A percentile compares a stretch with the other conserved stretches of the same genome.
These are phyloP conservation scores for Zygoascus sp. DNA, from an alignment of 1,139 yeast species.

Conservation along the genomic window DNA sequence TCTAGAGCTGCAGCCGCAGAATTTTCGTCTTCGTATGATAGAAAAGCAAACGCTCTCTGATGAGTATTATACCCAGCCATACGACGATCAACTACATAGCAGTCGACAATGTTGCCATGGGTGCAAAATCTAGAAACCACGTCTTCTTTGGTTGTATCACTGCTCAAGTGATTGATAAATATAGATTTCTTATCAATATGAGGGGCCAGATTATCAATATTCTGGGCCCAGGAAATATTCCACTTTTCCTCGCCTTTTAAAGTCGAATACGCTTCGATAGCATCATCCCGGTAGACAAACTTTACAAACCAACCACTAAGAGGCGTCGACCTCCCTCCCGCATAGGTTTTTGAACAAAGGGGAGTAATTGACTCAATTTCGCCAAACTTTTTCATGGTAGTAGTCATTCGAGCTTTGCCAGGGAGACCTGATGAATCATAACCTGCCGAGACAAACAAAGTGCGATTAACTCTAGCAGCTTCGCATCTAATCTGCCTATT, in stretches of 20 bases:
- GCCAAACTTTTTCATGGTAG: slow-evolving; percentile 52
- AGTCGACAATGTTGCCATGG: slow-evolving; percentile 59
- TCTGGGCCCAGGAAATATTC: slow-evolving; percentile 81
- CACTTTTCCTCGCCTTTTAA: slow-evolving; percentile 29
- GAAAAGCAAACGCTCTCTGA: slow-evolving; percentile 67
- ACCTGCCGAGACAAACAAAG: slow-evolving; percentile 46
- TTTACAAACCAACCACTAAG: slow-evolving; percentile 68
- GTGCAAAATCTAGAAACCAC: slow-evolving; percentile 53
- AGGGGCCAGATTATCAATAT: slow-evolving; percentile 42
- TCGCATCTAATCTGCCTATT: slow-evolving; percentile 83
- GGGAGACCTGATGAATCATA: slow-evolving; percentile 17
- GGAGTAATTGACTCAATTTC: slow-evolving; percentile 62
- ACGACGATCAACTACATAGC: slow-evolving; percentile 20
- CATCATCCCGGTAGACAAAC: slow-evolving; percentile 84
- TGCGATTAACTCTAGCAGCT: slow-evolving; percentile 85
- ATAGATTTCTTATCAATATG: slow-evolving; percentile 66
- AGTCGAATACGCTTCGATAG: slow-evolving; percentile 73
- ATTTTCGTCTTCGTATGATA: slow-evolving; percentile 57
- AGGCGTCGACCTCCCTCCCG: slow-evolving; percentile 10
- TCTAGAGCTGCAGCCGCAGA: slow-evolving; percentile 30
- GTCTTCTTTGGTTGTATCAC: slow-evolving; percentile 51
- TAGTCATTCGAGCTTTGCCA: slow-evolving; percentile 25
- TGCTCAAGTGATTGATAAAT: slow-evolving; percentile 69
- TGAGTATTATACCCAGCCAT: slow-evolving; percentile 37
- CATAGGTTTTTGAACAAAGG: slow-evolving; percentile 11